Evolutionary conservation across 345 rosid species (phyloP).

Genomic region (Moricandia arvensis): DNA sequence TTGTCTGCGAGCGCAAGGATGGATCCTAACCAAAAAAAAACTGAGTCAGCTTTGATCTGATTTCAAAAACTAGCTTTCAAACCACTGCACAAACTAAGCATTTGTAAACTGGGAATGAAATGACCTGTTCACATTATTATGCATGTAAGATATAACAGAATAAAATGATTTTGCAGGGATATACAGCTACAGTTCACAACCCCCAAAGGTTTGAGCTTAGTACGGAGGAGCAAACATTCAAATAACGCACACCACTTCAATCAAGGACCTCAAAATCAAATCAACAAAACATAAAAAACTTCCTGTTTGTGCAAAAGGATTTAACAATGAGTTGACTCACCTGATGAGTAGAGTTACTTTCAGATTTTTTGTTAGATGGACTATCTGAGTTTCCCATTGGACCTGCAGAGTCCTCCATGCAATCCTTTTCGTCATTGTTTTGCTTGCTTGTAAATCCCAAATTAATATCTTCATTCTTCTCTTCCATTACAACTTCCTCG

Average conservation of each 20-base stretch:
- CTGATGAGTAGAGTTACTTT: conserved; percentile 36
- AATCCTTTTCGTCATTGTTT: conserved; percentile 5
- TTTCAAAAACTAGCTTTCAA: conserved; percentile 7
- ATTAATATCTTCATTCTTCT: conserved; percentile 16
- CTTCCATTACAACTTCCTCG: conserved; percentile 32
- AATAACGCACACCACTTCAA: neutral
- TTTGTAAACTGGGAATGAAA: neutral
- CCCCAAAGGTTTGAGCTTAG: neutral
- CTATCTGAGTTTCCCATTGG: conserved; percentile 34
- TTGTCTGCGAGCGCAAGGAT: conserved; percentile 47
- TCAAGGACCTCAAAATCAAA: neutral
- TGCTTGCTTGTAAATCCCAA: conserved; percentile 25
- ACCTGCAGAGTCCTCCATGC: conserved; percentile 31
- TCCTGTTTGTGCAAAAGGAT: neutral
- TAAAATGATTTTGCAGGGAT: neutral
- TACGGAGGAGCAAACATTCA: neutral
- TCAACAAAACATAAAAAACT: neutral
- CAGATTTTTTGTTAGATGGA: conserved; percentile 29
- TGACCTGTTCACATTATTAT: neutral
- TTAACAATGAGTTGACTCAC: neutral
- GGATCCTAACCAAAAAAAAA: conserved; percentile 46
- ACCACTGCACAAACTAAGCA: conserved; percentile 10
- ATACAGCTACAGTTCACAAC: neutral
- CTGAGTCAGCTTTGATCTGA: conserved; percentile 18
- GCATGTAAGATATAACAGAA: neutral